Percentiles rank a stretch among this genome's conserved stretches.
Conservation (phyloP, 345 rosid species). For the Citrus hindsii region DNA sequence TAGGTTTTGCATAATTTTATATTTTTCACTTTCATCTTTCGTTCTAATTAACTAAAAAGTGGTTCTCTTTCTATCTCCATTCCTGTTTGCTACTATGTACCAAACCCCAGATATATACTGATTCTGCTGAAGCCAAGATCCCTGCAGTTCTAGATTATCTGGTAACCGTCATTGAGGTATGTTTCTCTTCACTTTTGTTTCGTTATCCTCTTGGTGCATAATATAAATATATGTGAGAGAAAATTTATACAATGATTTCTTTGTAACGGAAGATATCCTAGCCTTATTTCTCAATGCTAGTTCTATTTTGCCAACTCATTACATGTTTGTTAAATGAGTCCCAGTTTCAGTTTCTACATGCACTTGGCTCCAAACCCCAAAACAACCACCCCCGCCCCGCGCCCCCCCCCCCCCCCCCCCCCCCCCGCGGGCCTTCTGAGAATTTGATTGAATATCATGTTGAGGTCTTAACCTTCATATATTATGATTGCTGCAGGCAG, state of each 20-base stretch:
- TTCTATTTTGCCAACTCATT: not conserved
- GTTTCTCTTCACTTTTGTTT: not conserved
- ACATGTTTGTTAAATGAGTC: not conserved
- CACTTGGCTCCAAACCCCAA: not conserved
- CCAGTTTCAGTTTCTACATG: not conserved
- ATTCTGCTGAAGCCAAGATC: slow-evolving; percentile 90
- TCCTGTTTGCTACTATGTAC: not conserved
- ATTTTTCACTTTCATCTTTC: not conserved
- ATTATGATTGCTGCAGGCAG: slow-evolving; percentile 59
- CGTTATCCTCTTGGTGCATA: not conserved
- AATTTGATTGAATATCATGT: not conserved
- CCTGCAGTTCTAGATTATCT: slow-evolving; percentile 86
- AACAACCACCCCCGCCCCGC: too few relatives aligned
- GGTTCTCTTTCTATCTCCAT: not conserved
- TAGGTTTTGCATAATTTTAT: not conserved
- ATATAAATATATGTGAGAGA: not conserved
- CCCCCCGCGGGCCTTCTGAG: fast-evolving
- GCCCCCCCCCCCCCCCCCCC: too few relatives aligned
- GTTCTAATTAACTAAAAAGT: not conserved
- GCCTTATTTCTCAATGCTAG: not conserved
- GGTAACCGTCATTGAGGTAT: slow-evolving; percentile 84
- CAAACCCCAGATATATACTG: slow-evolving; percentile 73
- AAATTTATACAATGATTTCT: not conserved
- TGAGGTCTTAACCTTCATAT: not conserved
- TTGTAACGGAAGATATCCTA: not conserved